Percentiles rank a stretch among this genome's conserved stretches.
Conservation (phyloP, 441 rosid species). For the Erodium texanum region DNA sequence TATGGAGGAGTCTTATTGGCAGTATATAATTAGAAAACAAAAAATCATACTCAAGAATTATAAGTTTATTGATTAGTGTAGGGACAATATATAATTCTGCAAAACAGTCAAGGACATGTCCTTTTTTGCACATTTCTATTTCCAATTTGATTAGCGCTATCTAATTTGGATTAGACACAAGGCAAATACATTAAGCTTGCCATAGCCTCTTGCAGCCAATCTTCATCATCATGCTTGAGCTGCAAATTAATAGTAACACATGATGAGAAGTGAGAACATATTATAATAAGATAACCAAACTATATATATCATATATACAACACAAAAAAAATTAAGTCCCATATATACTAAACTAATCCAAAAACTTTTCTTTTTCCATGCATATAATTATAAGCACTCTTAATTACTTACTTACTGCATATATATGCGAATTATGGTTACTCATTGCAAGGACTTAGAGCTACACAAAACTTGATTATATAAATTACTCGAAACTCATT, state of each 20-base stretch:
- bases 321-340: not conserved
- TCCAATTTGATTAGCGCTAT: not conserved
- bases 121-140: not conserved
- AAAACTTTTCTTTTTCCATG: too few species aligned
- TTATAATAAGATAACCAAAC: not conserved
- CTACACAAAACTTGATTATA: too few species aligned
- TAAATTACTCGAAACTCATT: too few species aligned
- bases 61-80: not conserved
- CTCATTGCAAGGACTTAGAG: too few species aligned
- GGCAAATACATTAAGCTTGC: not conserved
- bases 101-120: not conserved
- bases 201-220: conserved; percentile 3
- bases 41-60: not conserved
- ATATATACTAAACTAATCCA: not conserved
- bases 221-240: not conserved
- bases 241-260: not conserved
- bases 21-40: too few species aligned
- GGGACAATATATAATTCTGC: too few species aligned
- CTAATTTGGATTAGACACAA: not conserved
- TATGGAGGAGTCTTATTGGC: too few species aligned
- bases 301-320: not conserved
- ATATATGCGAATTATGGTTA: too few species aligned
- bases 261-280: not conserved
- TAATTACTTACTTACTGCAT: too few species aligned
- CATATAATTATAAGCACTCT: too few species aligned